A percentile compares a stretch with the other conserved stretches of the same genome.
These are phyloP conservation scores for Ramichloridium luteum DNA, from an alignment of 2,329 filamentous ascomycete genomes.

Conservation along the genomic window DNA sequence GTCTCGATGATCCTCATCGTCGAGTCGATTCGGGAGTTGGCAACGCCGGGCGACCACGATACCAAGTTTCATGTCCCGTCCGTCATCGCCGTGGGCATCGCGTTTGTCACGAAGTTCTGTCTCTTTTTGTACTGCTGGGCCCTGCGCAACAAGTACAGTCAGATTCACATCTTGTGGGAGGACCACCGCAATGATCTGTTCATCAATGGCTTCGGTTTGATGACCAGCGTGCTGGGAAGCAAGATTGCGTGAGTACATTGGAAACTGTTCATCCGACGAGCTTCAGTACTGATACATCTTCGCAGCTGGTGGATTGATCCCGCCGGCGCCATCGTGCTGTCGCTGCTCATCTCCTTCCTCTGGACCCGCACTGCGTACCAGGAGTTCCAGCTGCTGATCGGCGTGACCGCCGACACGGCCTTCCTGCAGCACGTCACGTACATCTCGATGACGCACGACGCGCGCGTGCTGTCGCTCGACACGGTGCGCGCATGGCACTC, in stretches of 20 bases:
- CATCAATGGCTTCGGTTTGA: conserved; percentile 79
- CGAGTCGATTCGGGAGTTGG: conserved; percentile 64
- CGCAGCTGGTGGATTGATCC: conserved; percentile 85
- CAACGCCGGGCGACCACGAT: conserved; percentile 33
- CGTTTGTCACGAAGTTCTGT: conserved; percentile 70
- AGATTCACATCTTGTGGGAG: conserved; percentile 87
- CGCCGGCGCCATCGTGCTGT: conserved; percentile 75
- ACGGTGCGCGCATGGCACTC: conserved; percentile 91
- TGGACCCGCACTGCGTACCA: conserved; percentile 78
- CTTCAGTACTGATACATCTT: not conserved
- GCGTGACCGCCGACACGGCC: conserved; percentile 71
- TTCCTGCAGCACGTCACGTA: conserved; percentile 93
- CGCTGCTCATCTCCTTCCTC: conserved; percentile 60
- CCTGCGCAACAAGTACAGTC: conserved; percentile 78
- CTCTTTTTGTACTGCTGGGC: conserved; percentile 91
- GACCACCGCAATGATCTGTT: conserved; percentile 96
- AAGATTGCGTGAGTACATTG: conserved; percentile 54
- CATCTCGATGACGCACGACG: conserved; percentile 81
- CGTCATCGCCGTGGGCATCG: conserved; percentile 70
- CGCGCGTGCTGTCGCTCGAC: conserved; percentile 72
- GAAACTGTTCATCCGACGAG: too few species aligned
- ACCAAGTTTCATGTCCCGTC: conserved; percentile 68
- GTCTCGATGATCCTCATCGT: conserved; percentile 89
- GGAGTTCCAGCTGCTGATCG: conserved; percentile 85
- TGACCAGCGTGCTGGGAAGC: conserved; percentile 81